phyloP scores from a whole-genome alignment of 2,329 filamentous ascomycete species.

The Herpotrichia juniperi region DNA sequence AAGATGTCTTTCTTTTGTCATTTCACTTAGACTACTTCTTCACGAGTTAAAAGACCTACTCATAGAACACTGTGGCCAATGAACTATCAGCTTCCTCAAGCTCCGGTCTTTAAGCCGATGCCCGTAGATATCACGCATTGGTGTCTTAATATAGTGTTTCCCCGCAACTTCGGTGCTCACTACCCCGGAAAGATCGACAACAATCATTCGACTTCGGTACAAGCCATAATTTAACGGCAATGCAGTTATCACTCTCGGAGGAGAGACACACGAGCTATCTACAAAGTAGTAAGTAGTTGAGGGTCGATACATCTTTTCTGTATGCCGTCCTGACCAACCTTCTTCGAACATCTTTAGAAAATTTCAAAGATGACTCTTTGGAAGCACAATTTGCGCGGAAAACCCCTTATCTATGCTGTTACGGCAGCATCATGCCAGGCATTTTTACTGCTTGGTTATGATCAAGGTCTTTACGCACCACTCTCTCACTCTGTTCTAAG shows the following conservation, averaged over 20 bases:
- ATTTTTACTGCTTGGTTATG: conserved; percentile 28
- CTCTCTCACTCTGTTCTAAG: neutral
- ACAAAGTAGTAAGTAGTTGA: no score
- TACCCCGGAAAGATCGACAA: conserved; percentile 1
- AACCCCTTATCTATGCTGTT: conserved; percentile 11
- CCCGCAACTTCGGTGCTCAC: neutral
- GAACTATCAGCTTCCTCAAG: no score
- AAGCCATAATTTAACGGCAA: neutral
- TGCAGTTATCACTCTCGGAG: neutral
- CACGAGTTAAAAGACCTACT: no score
- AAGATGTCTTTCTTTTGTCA: no score
- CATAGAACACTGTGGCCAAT: no score
- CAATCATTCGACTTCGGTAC: neutral
- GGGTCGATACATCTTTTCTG: no score
- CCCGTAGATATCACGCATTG: neutral
- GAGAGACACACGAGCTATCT: neutral
- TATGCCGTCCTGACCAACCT: no score
- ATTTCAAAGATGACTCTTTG: conserved; percentile 8
- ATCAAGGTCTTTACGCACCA: no score
- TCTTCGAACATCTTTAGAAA: no score
- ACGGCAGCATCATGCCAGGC: conserved; percentile 20
- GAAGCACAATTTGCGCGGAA: conserved; percentile 15
- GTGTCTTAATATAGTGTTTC: neutral
- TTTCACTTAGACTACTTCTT: no score
- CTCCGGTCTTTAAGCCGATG: neutral